Percentiles rank a stretch among this genome's conserved stretches.
Conservation (phyloP, 768 basidiomycete genomes). For the Pulveroboletus ravenelii region DNA sequence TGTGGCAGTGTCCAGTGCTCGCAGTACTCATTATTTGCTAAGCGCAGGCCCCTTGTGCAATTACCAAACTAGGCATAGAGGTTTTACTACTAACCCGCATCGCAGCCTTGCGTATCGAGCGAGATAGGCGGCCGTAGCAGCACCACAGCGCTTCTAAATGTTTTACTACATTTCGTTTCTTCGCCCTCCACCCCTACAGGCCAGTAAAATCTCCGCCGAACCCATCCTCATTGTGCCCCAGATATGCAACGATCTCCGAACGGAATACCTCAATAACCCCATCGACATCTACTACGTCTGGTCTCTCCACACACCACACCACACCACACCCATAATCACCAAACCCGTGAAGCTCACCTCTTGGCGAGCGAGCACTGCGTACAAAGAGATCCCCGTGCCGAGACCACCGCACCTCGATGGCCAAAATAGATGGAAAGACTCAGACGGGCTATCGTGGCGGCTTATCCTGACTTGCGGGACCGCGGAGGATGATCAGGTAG, state of each 20-base stretch:
- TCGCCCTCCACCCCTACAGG: conserved; percentile 69
- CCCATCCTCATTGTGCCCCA: conserved; percentile 69
- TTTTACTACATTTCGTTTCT: conserved; percentile 89
- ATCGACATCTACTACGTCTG: conserved; percentile 73
- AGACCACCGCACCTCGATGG: conserved; percentile 44
- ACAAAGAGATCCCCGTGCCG: conserved; percentile 69
- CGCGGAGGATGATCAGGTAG: conserved; percentile 23
- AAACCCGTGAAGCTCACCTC: conserved; percentile 65
- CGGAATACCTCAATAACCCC: conserved; percentile 54
- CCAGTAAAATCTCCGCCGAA: conserved; percentile 33
- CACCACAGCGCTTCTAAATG: conserved; percentile 39
- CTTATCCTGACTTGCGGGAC: conserved; percentile 51
- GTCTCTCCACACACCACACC: conserved; percentile 32
- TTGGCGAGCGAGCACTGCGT: conserved; percentile 62
- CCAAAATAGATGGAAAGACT: conserved; percentile 8
- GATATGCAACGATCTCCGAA: conserved; percentile 85
- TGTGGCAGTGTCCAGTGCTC: no score
- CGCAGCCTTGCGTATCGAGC: neutral
- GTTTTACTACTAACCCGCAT: neutral
- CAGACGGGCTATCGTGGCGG: conserved; percentile 48
- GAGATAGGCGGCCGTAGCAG: no score
- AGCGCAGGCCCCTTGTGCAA: no score
- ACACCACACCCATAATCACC: conserved; percentile 29
- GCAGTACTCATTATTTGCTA: no score
- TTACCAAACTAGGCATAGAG: conserved; percentile 2